A percentile compares a stretch with the other conserved stretches of the same genome.
Evolutionary conservation across 305 asterid genomes (phyloP).

Genomic region (Fraxinus latifolia): DNA sequence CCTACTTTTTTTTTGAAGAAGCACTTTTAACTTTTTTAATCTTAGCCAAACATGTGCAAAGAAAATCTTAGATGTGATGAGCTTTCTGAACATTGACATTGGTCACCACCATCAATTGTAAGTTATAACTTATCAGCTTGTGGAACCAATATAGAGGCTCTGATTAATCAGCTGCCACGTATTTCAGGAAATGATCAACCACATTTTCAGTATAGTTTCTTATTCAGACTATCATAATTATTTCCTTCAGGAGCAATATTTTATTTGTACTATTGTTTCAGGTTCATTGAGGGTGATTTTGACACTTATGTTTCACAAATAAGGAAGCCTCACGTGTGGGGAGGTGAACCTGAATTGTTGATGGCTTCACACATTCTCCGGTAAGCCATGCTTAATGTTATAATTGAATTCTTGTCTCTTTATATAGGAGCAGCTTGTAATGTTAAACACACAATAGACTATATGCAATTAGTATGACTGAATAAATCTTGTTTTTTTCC

Average conservation of each 20-base stretch:
- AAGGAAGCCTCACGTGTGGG: slow-evolving; percentile 87
- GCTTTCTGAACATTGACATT: neutral
- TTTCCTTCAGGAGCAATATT: neutral
- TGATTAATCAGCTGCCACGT: neutral
- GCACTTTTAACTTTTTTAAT: neutral
- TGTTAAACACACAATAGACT: neutral
- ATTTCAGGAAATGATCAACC: neutral
- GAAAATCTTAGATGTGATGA: neutral
- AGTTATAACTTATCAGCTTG: neutral
- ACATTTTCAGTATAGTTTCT: neutral
- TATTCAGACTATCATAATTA: neutral
- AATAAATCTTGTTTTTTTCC: neutral
- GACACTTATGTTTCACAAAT: slow-evolving; percentile 60
- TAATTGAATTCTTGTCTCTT: neutral
- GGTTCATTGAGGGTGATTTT: slow-evolving; percentile 94
- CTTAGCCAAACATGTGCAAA: neutral
- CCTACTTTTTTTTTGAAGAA: neutral
- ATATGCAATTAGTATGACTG: neutral
- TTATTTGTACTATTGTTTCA: slow-evolving; percentile 25
- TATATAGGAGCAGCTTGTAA: neutral
- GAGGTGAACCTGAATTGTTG: slow-evolving; percentile 92
- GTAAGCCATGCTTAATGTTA: slow-evolving; percentile 39
- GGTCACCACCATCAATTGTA: neutral
- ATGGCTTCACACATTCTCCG: slow-evolving; percentile 93
- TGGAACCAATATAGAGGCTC: neutral